Percentiles rank a stretch among this genome's conserved stretches.
Conservation (phyloP, 1,284 basidiomycete species). For the Pseudozyma pruni region DNA sequence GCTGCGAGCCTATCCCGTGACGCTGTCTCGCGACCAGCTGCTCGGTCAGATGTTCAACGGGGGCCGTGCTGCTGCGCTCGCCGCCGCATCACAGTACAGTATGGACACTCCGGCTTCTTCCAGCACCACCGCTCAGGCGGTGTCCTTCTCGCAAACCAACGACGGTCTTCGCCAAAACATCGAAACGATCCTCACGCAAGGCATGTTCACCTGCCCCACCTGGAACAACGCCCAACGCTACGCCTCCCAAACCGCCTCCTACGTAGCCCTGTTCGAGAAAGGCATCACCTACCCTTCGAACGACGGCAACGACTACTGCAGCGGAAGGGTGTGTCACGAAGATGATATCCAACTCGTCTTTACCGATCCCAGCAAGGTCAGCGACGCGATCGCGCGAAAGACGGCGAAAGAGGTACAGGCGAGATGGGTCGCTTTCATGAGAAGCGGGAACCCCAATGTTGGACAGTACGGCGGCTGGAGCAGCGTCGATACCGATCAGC, state of each 20-base stretch:
- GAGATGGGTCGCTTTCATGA: constrained; percentile 42
- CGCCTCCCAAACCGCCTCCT: constrained; percentile 3
- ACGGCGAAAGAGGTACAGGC: constrained; percentile 43
- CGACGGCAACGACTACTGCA: constrained; percentile 46
- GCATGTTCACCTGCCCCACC: constrained; percentile 47
- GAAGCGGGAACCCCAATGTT: constrained; percentile 44
- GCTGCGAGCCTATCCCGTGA: constrained; percentile 17
- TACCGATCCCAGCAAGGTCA: constrained; percentile 15
- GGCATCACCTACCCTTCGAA: constrained; percentile 52
- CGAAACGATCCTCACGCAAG: constrained; percentile 47
- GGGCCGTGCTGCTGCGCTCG: constrained; percentile 14
- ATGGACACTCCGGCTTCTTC: constrained; percentile 15
- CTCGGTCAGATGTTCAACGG: constrained; percentile 44
- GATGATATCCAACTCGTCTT: constrained; percentile 60
- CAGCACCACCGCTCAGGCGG: constrained; percentile 1
- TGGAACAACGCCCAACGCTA: constrained; percentile 48
- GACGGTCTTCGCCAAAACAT: constrained; percentile 42
- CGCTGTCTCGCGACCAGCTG: constrained; percentile 18
- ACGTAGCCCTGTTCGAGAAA: constrained; percentile 33
- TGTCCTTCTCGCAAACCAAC: background rate
- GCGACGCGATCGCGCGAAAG: background rate
- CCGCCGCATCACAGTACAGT: constrained; percentile 5
- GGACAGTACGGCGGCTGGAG: constrained; percentile 24
- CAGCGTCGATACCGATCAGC: background rate
- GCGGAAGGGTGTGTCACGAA: constrained; percentile 53